Conservation (phyloP, 2,329 filamentous ascomycete species). For the Hypoxylon sp. region DNA sequence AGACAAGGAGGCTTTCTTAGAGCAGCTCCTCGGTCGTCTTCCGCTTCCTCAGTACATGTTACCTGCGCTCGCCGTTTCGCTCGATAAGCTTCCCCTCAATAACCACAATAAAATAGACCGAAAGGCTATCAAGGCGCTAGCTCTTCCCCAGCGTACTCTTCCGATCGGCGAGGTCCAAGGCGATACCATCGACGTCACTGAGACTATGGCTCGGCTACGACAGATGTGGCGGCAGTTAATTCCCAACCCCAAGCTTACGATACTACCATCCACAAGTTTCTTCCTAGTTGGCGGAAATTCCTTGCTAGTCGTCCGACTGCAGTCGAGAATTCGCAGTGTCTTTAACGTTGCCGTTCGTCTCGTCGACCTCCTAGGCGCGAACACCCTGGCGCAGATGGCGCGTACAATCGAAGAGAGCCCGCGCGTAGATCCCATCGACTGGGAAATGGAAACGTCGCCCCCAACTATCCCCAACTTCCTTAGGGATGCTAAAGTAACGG, state of each 20-base stretch:
- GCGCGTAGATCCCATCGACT: no score
- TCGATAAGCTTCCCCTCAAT: conserved; percentile 24
- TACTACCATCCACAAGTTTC: conserved; percentile 23
- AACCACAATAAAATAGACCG: conserved; percentile 29
- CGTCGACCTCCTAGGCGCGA: conserved; percentile 20
- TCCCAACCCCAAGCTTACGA: no score
- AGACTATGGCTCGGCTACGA: no score
- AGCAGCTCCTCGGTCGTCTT: no score
- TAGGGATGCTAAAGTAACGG: no score
- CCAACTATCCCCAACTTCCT: no score
- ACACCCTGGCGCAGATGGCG: conserved; percentile 29
- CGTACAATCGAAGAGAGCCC: conserved; percentile 3
- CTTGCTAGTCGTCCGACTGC: conserved; percentile 26
- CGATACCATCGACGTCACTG: no score
- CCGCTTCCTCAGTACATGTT: conserved; percentile 35
- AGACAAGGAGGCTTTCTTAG: conserved; percentile 17
- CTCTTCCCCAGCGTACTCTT: conserved; percentile 23
- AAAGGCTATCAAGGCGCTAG: conserved; percentile 8
- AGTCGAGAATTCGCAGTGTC: conserved; percentile 3
- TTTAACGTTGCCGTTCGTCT: conserved; percentile 21
- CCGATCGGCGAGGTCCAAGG: conserved; percentile 4
- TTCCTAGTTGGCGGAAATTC: conserved; percentile 39
- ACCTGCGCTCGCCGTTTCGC: neutral
- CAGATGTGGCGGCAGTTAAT: no score
- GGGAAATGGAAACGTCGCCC: no score